Conservation (phyloP, 1,284 basidiomycete genomes). For the Salmacisia buchloeana region DNA sequence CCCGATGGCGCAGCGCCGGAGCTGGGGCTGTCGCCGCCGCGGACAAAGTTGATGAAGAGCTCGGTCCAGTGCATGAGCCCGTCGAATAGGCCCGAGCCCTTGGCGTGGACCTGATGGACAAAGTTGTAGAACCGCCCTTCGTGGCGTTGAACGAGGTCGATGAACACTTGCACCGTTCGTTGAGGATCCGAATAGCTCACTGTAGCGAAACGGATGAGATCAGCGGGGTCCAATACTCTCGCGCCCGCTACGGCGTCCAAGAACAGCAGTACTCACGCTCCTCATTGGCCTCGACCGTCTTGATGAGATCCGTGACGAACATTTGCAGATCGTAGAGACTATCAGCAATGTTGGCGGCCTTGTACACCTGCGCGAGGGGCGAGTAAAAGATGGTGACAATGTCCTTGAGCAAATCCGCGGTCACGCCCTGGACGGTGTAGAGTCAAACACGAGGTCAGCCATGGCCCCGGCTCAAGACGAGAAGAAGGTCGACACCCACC, state of each 20-base stretch:
- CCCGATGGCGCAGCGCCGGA: slow-evolving; percentile 53
- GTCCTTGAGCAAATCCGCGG: slow-evolving; percentile 90
- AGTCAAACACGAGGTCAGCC: not conserved
- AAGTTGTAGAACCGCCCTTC: slow-evolving; percentile 94
- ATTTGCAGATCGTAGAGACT: slow-evolving; percentile 84
- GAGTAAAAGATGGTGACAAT: slow-evolving; percentile 99
- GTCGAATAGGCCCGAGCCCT: slow-evolving; percentile 90
- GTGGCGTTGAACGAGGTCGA: slow-evolving; percentile 86
- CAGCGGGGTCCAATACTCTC: too few species aligned
- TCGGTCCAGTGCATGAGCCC: slow-evolving; percentile 95
- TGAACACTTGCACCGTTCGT: slow-evolving; percentile 83
- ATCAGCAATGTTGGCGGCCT: slow-evolving; percentile 93
- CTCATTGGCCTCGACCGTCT: slow-evolving; percentile 85
- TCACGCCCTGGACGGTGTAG: slow-evolving; percentile 60
- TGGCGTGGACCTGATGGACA: slow-evolving; percentile 97
- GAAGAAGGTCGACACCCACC: slow-evolving; percentile 54
- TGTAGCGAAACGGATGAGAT: slow-evolving; percentile 55
- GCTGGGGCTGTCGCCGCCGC: slow-evolving; percentile 70
- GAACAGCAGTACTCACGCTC: slow-evolving; percentile 58
- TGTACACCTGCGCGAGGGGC: slow-evolving; percentile 95
- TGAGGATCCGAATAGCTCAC: slow-evolving; percentile 72
- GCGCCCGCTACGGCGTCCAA: not conserved
- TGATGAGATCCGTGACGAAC: slow-evolving; percentile 92
- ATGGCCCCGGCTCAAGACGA: not conserved
- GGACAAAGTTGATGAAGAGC: slow-evolving; percentile 81